phyloP scores from a whole-genome alignment of 1,284 basidiomycete genomes.

The Neolentinus lepideus region DNA sequence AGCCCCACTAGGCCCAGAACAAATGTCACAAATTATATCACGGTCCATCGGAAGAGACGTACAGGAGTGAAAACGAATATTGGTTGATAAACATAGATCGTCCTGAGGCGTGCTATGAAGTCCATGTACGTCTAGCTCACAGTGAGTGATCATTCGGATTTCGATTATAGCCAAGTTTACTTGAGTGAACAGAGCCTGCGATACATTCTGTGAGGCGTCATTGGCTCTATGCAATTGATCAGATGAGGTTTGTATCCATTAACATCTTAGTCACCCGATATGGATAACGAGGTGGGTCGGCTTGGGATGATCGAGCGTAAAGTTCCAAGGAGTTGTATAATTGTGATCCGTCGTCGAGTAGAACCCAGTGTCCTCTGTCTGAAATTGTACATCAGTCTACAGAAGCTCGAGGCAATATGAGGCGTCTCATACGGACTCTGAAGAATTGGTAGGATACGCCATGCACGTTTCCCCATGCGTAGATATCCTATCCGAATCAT shows the following conservation, averaged over 20 bases:
- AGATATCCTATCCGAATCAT: constrained; percentile 33
- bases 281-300: constrained; percentile 48
- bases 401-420: neutral
- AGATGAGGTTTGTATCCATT: neutral
- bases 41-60: constrained; percentile 6
- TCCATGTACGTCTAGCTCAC: constrained; percentile 33
- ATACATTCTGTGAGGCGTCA: constrained; percentile 39
- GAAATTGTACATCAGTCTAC: neutral
- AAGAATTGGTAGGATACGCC: constrained; percentile 49
- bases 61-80: constrained; percentile 52
- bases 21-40: constrained; percentile 3
- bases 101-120: constrained; percentile 38
- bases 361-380: constrained; percentile 53
- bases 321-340: constrained; percentile 53
- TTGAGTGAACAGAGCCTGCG: constrained; percentile 34
- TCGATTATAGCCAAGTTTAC: constrained; percentile 16
- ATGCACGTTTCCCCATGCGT: constrained; percentile 49
- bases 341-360: constrained; percentile 48
- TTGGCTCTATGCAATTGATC: constrained; percentile 25
- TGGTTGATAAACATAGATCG: constrained; percentile 35
- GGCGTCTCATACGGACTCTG: constrained; percentile 19
- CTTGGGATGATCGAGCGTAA: constrained; percentile 34
- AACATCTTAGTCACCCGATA: constrained; percentile 48
- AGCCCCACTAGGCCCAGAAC: constrained; percentile 38
- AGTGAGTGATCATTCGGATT: neutral